Percentiles rank a stretch among this genome's conserved stretches.
Evolutionary conservation across 1,284 basidiomycete genomes (phyloP).

Genomic region (Ganoderma leucocontextum): DNA sequence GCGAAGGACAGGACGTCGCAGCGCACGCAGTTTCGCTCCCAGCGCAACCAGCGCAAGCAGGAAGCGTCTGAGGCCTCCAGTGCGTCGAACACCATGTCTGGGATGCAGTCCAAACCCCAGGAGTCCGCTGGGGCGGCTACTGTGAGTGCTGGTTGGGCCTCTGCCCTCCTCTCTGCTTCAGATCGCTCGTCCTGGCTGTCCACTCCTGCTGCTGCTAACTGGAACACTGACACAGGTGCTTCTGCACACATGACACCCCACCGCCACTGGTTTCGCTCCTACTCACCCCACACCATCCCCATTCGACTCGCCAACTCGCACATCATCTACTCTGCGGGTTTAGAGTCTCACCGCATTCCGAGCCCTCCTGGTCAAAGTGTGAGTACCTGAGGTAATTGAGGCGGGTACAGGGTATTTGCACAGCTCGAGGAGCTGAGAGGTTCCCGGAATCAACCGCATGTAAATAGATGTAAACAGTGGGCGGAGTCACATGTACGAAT

Average conservation of each 20-base stretch:
- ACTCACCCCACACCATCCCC: conserved; percentile 30
- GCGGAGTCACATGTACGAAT: no score
- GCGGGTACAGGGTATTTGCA: no score
- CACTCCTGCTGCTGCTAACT: conserved; percentile 14
- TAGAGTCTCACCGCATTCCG: no score
- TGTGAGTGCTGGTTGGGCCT: conserved; percentile 18
- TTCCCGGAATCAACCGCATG: no score
- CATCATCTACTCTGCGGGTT: conserved; percentile 42
- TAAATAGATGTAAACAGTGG: no score
- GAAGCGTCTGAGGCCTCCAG: no score
- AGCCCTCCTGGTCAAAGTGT: no score
- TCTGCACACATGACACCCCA: conserved; percentile 23
- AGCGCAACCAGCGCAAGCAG: not conserved
- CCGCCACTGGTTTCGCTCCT: conserved; percentile 35
- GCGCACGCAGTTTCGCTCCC: not conserved
- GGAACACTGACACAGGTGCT: conserved; percentile 24
- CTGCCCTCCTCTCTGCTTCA: conserved; percentile 11
- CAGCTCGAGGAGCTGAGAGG: conserved; percentile 35
- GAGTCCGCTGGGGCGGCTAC: conserved; percentile 10
- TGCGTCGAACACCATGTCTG: no score
- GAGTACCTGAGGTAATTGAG: no score
- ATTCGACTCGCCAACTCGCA: conserved; percentile 14
- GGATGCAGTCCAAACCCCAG: not conserved
- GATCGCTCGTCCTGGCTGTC: conserved; percentile 12
- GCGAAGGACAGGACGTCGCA: not conserved